phyloP scores from a whole-genome alignment of 139 green algal species.

The Tetradesmus obliquus region DNA sequence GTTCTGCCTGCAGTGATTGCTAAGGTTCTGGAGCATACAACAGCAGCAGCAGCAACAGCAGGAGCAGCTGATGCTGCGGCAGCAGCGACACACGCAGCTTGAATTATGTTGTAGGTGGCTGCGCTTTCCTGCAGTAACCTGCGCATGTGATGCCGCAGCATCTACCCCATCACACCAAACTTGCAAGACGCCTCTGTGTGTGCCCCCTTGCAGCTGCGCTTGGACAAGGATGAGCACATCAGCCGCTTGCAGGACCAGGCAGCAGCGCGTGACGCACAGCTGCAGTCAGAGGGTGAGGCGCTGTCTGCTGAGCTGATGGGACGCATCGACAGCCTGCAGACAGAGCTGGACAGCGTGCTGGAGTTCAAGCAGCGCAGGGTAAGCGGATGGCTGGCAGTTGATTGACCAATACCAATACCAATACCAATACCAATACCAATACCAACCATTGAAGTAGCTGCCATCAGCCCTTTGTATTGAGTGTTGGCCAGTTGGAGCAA shows the following conservation, averaged over 20 bases:
- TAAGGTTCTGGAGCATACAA: not conserved
- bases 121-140: not conserved
- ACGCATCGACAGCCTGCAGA: slow-evolving; percentile 35
- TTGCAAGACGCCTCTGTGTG: not conserved
- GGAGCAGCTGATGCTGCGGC: not conserved
- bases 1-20: not conserved
- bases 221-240: slow-evolving; percentile 26
- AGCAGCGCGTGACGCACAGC: slow-evolving; percentile 31
- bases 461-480: not conserved
- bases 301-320: slow-evolving; percentile 36
- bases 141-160: not conserved
- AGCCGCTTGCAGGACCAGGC: slow-evolving; percentile 48
- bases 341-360: slow-evolving; percentile 49
- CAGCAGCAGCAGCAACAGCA: not conserved
- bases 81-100: not conserved
- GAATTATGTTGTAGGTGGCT: not conserved
- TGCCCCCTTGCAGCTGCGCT: not conserved
- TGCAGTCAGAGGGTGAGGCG: slow-evolving; percentile 43
- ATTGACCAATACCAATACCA: no score
- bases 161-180: not conserved
- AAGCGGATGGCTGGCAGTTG: not conserved
- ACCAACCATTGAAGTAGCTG: not conserved
- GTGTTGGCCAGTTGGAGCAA: no score
- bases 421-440: no score
- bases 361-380: slow-evolving; percentile 65